A percentile compares a stretch with the other conserved stretches of the same genome.
These are phyloP conservation scores for Ramaria sp. DNA, from an alignment of 768 basidiomycete species.

Conservation along the genomic window DNA sequence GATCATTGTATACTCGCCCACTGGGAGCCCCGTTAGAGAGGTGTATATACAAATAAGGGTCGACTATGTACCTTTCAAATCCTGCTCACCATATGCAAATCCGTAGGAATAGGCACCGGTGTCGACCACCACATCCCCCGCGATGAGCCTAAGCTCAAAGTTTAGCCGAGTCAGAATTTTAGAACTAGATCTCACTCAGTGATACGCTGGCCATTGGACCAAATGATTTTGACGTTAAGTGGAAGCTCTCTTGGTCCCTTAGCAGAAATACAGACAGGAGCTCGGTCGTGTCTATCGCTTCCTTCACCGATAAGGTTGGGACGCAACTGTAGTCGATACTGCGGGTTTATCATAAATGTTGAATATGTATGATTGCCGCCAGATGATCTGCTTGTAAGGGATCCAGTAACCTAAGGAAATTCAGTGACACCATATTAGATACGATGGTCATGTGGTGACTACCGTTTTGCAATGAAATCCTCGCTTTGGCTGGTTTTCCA, in stretches of 20 bases:
- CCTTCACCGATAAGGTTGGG: constrained; percentile 16
- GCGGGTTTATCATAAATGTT: constrained; percentile 84
- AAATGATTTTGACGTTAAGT: constrained; percentile 60
- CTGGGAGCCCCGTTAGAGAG: constrained; percentile 23
- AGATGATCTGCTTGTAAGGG: constrained; percentile 56
- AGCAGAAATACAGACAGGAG: constrained; percentile 26
- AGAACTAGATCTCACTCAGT: constrained; percentile 46
- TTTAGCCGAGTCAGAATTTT: background rate
- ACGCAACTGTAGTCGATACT: constrained; percentile 61
- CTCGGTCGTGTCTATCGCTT: background rate
- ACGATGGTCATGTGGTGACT: background rate
- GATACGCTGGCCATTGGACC: constrained; percentile 66
- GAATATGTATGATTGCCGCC: constrained; percentile 78
- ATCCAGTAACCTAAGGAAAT: constrained; percentile 41
- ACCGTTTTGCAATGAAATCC: constrained; percentile 3
- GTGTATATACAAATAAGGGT: background rate
- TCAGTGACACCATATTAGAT: background rate
- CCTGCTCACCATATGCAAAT: constrained; percentile 41
- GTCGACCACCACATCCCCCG: constrained; percentile 59
- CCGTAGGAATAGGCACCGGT: constrained; percentile 82
- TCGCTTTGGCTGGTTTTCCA: constrained; percentile 11
- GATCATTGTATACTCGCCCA: constrained; percentile 75
- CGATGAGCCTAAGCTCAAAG: constrained; percentile 30
- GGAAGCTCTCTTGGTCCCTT: constrained; percentile 56
- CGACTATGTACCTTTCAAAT: constrained; percentile 38